Conservation (phyloP, 1,284 basidiomycete species). For the Wallemia mellicola region DNA sequence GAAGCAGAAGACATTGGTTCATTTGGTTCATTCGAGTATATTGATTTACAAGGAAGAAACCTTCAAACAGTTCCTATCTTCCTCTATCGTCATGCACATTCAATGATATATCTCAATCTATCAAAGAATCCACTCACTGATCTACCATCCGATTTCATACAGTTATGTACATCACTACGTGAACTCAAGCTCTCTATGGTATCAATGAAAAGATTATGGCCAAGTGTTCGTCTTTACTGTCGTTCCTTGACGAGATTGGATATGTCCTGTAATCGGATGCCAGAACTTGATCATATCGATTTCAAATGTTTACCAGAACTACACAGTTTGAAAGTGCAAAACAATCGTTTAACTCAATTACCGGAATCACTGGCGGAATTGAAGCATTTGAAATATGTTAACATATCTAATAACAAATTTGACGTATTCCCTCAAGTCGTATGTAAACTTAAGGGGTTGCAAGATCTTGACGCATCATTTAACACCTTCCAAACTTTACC, state of each 20-base stretch:
- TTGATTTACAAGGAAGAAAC: conserved; percentile 57
- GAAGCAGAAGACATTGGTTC: conserved; percentile 33
- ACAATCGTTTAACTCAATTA: conserved; percentile 67
- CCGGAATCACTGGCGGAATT: conserved; percentile 60
- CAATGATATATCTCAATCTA: conserved; percentile 60
- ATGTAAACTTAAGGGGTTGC: conserved; percentile 37
- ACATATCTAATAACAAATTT: conserved; percentile 95
- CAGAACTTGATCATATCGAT: conserved; percentile 57
- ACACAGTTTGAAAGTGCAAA: conserved; percentile 46
- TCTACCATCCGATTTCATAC: conserved; percentile 84
- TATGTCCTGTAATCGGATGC: conserved; percentile 74
- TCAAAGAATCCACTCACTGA: conserved; percentile 90
- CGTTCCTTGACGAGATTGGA: conserved; percentile 52
- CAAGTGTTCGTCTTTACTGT: conserved; percentile 39
- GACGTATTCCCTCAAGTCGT: conserved; percentile 47
- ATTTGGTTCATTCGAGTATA: conserved; percentile 44
- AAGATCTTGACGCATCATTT: conserved; percentile 81
- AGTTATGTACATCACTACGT: conserved; percentile 51
- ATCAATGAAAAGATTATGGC: conserved; percentile 78
- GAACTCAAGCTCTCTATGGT: conserved; percentile 74
- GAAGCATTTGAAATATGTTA: conserved; percentile 40
- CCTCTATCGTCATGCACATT: conserved; percentile 58
- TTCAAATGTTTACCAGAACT: conserved; percentile 50
- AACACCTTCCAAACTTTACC: conserved; percentile 65
- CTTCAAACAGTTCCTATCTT: conserved; percentile 71